Evolutionary conservation across 352 stramenopile genomes (phyloP).

Genomic region (Pythium rishiriense): DNA sequence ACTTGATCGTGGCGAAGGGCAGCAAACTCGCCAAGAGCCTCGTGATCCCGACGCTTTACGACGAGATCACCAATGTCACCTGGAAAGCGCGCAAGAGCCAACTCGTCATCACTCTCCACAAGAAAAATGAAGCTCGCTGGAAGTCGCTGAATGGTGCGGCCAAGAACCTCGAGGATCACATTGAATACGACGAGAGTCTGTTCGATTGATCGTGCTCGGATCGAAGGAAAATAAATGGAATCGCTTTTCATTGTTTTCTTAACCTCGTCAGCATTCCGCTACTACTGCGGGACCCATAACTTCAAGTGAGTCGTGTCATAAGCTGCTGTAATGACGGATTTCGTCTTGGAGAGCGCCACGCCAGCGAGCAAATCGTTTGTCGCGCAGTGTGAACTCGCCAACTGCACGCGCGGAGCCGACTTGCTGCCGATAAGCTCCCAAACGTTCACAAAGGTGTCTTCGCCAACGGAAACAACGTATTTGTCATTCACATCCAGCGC

Average conservation of each 20-base stretch:
- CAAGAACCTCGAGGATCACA: slow-evolving; percentile 83
- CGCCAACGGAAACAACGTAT: slow-evolving; percentile 58
- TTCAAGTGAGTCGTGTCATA: slow-evolving; percentile 78
- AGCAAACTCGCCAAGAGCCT: slow-evolving; percentile 59
- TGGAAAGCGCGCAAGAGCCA: slow-evolving; percentile 64
- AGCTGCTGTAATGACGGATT: slow-evolving; percentile 51
- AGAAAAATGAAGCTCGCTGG: slow-evolving; percentile 58
- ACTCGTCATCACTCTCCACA: slow-evolving; percentile 70
- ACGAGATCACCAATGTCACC: slow-evolving; percentile 58
- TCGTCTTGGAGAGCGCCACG: slow-evolving; percentile 49
- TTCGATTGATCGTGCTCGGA: slow-evolving; percentile 50
- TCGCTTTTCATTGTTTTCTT: not conserved
- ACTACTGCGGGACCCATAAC: slow-evolving; percentile 62
- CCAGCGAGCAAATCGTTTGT: slow-evolving; percentile 66
- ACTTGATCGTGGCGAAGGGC: slow-evolving; percentile 46
- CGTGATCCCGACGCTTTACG: slow-evolving; percentile 71
- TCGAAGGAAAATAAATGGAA: not conserved
- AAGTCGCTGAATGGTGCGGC: slow-evolving; percentile 80
- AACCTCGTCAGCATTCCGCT: not conserved
- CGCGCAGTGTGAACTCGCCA: slow-evolving; percentile 62
- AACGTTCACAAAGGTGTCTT: slow-evolving; percentile 82
- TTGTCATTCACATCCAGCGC: slow-evolving; percentile 55
- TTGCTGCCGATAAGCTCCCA: slow-evolving; percentile 52
- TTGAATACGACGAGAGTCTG: slow-evolving; percentile 82
- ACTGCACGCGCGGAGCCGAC: slow-evolving; percentile 32